Conservation (phyloP, 441 rosid species). For the Populus tomentosa region DNA sequence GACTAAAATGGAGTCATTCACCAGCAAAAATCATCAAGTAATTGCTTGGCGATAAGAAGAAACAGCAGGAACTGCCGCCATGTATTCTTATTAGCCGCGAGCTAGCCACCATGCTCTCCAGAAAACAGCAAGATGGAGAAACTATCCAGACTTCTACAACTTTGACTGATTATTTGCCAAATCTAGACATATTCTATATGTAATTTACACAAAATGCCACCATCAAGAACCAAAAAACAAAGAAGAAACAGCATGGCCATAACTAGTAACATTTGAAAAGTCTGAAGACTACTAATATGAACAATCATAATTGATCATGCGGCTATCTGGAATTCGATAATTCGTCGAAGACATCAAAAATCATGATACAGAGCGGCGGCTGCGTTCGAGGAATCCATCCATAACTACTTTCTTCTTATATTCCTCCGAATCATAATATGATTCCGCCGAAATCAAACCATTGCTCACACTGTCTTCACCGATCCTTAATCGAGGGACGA, state of each 20-base stretch:
- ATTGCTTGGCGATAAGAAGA: background rate
- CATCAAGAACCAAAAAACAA: background rate
- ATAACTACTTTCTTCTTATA: slow-evolving; percentile 58
- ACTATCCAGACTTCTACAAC: background rate
- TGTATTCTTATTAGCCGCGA: background rate
- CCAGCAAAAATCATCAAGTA: background rate
- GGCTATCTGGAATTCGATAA: background rate
- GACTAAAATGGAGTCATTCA: background rate
- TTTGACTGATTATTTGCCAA: background rate
- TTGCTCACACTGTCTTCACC: slow-evolving; percentile 3
- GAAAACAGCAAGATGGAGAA: too few relatives aligned
- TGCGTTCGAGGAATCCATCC: slow-evolving; percentile 65
- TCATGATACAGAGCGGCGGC: slow-evolving; percentile 14
- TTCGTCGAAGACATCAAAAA: background rate
- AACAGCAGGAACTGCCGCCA: background rate
- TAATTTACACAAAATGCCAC: slow-evolving; percentile 9
- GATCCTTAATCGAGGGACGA: slow-evolving; percentile 36
- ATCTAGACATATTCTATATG: background rate
- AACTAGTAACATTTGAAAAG: background rate
- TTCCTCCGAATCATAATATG: slow-evolving; percentile 40
- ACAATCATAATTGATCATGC: background rate
- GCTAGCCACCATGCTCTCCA: background rate
- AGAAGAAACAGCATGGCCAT: background rate
- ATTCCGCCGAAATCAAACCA: slow-evolving; percentile 4
- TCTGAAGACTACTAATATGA: background rate